Evolutionary conservation across 2,329 filamentous ascomycete genomes (phyloP).

Genomic region (Trichoderma arundinaceum): DNA sequence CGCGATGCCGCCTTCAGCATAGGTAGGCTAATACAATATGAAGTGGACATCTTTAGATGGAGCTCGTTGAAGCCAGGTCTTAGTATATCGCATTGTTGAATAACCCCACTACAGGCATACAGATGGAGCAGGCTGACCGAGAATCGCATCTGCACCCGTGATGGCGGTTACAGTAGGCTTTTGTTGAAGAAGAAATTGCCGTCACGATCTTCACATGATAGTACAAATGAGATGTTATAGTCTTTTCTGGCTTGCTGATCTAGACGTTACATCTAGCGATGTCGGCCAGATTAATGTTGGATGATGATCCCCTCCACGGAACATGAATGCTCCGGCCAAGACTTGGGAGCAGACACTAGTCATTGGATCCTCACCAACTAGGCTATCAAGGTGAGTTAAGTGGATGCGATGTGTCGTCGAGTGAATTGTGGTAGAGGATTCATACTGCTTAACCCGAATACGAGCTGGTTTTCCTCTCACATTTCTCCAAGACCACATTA

Average conservation of each 20-base stretch:
- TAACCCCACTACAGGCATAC: conserved; percentile 37
- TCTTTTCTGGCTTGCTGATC: neutral
- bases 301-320: conserved; percentile 8
- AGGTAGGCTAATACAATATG: neutral
- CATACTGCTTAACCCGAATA: conserved; percentile 8
- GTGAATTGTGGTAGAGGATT: neutral
- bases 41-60: conserved; percentile 6
- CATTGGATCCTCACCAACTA: conserved; percentile 7
- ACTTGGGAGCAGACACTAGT: conserved; percentile 5
- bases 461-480: neutral
- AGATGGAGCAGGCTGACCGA: neutral
- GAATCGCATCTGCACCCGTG: no score
- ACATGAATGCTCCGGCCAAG: neutral
- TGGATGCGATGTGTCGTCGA: neutral
- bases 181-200: neutral
- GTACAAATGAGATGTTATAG: neutral
- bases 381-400: neutral
- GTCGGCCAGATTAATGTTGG: conserved; percentile 5
- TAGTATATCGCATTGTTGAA: conserved; percentile 31
- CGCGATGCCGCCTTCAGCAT: neutral
- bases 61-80: neutral
- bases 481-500: no score
- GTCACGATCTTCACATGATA: neutral
- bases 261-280: neutral
- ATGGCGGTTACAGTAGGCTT: neutral